A percentile compares a stretch with the other conserved stretches of the same genome.
These are phyloP conservation scores for Microsporum audouinii DNA, from an alignment of 2,329 filamentous ascomycete species.

Conservation along the genomic window DNA sequence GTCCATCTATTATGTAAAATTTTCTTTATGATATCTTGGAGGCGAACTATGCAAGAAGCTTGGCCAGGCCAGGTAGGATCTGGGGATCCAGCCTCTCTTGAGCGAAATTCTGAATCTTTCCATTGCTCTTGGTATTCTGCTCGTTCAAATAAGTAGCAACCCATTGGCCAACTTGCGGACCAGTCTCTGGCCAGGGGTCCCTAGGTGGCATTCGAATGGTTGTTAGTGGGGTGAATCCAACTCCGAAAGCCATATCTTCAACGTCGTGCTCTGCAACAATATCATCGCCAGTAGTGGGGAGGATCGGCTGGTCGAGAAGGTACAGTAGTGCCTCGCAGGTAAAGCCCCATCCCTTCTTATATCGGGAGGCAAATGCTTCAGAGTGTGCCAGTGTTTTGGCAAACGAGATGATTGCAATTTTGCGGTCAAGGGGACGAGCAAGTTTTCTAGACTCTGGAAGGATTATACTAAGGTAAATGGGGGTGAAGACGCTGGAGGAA, in stretches of 20 bases:
- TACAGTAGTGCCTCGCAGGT: conserved; percentile 84
- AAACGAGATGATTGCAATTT: conserved; percentile 83
- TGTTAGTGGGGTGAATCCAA: conserved; percentile 87
- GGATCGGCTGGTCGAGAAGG: conserved; percentile 77
- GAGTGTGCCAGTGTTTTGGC: conserved; percentile 87
- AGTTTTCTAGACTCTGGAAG: conserved; percentile 83
- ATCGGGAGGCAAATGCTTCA: conserved; percentile 66
- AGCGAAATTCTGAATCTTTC: conserved; percentile 60
- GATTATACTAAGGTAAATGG: conserved; percentile 76
- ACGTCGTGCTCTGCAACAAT: conserved; percentile 78
- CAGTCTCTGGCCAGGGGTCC: conserved; percentile 79
- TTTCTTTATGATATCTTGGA: not conserved
- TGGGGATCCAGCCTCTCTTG: conserved; percentile 57
- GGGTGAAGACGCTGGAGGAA: conserved; percentile 47
- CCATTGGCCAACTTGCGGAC: conserved; percentile 67
- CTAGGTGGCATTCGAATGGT: conserved; percentile 64
- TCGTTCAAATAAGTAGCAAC: conserved; percentile 68
- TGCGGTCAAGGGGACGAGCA: conserved; percentile 76
- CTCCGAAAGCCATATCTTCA: conserved; percentile 87
- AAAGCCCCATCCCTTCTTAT: conserved; percentile 80
- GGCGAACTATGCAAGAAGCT: conserved; percentile 13
- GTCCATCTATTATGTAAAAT: not conserved
- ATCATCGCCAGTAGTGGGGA: conserved; percentile 59
- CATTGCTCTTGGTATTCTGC: conserved; percentile 61
- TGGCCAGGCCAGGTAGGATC: conserved; percentile 38